A percentile compares a stretch with the other conserved stretches of the same genome.
phyloP scores from a whole-genome alignment of 2,329 filamentous ascomycete species.

The Fusarium begoniae region DNA sequence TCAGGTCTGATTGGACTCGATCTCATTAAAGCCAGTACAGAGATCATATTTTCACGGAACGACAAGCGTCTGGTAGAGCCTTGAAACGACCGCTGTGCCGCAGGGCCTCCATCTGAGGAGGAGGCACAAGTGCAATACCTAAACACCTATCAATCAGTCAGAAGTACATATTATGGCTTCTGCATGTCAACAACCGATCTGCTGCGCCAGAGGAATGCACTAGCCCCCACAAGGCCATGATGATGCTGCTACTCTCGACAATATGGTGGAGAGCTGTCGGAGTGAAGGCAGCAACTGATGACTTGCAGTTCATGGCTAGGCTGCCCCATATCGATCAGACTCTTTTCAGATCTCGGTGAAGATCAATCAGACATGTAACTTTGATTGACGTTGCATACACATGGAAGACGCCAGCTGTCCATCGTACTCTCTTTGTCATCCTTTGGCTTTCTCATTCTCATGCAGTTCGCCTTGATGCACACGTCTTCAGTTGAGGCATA shows the following conservation, averaged over 20 bases:
- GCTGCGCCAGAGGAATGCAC: conserved; percentile 23
- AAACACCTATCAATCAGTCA: conserved; percentile 30
- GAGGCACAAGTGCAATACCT: conserved; percentile 21
- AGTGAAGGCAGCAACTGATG: conserved; percentile 4
- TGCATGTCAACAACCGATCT: conserved; percentile 26
- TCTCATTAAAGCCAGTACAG: conserved; percentile 28
- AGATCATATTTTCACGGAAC: conserved; percentile 21
- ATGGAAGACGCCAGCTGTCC: conserved; percentile 37
- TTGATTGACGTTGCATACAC: conserved; percentile 3
- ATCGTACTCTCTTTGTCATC: conserved; percentile 25
- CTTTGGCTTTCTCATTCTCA: conserved; percentile 14
- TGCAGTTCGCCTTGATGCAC: conserved; percentile 26
- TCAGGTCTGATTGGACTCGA: conserved; percentile 29
- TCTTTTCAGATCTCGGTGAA: conserved; percentile 23
- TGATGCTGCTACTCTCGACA: not conserved
- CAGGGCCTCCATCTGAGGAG: conserved; percentile 12
- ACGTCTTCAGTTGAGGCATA: conserved; percentile 29
- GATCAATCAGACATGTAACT: conserved; percentile 11
- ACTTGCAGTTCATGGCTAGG: conserved; percentile 9
- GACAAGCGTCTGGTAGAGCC: conserved; percentile 12
- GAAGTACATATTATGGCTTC: conserved; percentile 5
- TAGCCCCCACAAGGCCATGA: conserved; percentile 9
- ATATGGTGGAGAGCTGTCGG: not conserved
- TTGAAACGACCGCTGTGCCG: conserved; percentile 16
- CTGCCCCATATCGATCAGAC: conserved; percentile 20